phyloP scores from a whole-genome alignment of 345 rosid species.

The Carallia pectinifolia region DNA sequence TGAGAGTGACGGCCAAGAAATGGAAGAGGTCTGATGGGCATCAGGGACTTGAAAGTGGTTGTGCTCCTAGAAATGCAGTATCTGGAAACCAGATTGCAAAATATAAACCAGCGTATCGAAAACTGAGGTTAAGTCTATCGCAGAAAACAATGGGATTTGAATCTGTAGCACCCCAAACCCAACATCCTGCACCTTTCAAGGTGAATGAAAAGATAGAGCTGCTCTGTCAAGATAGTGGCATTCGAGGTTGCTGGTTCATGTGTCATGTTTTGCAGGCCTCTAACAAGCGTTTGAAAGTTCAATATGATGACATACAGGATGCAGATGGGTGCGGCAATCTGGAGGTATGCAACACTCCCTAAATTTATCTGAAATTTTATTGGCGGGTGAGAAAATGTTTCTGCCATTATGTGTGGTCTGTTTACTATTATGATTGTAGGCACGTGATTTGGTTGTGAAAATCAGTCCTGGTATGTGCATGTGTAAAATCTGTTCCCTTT shows the following conservation, averaged over 20 bases:
- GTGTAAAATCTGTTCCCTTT: no score
- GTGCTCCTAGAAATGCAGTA: conserved; percentile 13
- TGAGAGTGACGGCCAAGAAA: conserved; percentile 19
- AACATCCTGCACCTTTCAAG: conserved; percentile 36
- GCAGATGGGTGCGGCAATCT: conserved; percentile 78
- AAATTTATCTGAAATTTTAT: no score
- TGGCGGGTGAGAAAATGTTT: no score
- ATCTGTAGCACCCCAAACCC: background rate
- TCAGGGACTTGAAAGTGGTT: conserved; percentile 19
- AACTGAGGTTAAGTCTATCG: no score
- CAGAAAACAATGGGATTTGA: no score
- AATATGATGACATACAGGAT: conserved; percentile 77
- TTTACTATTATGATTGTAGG: no score
- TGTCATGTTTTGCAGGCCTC: conserved; percentile 67
- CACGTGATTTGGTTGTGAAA: no score
- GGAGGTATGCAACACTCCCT: conserved; percentile 51
- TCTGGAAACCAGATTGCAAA: conserved; percentile 6
- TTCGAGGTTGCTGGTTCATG: conserved; percentile 97
- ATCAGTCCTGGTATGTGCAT: no score
- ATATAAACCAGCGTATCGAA: background rate
- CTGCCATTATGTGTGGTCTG: no score
- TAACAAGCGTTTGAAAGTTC: conserved; percentile 66
- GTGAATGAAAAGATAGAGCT: conserved; percentile 70
- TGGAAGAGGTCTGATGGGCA: conserved; percentile 8
- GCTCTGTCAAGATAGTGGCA: conserved; percentile 92